phyloP scores from a whole-genome alignment of 805 yeast genomes.

The Barnettozyma siamensis region DNA sequence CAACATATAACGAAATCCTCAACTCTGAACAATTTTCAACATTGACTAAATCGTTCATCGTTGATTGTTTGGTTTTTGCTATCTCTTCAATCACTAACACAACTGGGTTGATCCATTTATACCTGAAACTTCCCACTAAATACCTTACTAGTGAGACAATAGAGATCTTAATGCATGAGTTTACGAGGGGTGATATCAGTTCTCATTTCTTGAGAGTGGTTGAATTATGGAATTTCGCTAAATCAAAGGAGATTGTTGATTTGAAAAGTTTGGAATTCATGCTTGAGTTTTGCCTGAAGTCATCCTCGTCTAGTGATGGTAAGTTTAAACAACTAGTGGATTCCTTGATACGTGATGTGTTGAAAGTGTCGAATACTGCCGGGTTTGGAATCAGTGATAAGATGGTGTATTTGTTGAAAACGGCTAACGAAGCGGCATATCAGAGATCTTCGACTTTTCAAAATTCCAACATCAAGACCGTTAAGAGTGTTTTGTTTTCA shows the following conservation, averaged over 20 bases:
- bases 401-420: background rate
- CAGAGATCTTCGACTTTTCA: too few species aligned
- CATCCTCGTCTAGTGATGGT: background rate
- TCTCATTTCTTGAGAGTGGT: constrained; percentile 6
- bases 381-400: background rate
- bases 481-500: too few species aligned
- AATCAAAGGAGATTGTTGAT: background rate
- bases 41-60: constrained; percentile 6
- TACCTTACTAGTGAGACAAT: constrained; percentile 4
- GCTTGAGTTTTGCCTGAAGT: background rate
- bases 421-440: too few species aligned
- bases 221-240: constrained; percentile 11
- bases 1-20: background rate
- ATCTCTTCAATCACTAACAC: constrained; percentile 11
- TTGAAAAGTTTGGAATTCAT: constrained; percentile 2
- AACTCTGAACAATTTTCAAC: background rate
- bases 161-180: constrained; percentile 13
- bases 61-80: constrained; percentile 11
- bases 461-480: too few species aligned
- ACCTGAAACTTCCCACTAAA: constrained; percentile 7
- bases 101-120: constrained; percentile 17
- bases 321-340: background rate
- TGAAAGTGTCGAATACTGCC: background rate
- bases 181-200: constrained; percentile 14
- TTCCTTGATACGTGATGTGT: background rate